Percentiles rank a stretch among this genome's conserved stretches.
phyloP scores from a whole-genome alignment of 169 alveolate species.

The Eimeria necatrix region DNA sequence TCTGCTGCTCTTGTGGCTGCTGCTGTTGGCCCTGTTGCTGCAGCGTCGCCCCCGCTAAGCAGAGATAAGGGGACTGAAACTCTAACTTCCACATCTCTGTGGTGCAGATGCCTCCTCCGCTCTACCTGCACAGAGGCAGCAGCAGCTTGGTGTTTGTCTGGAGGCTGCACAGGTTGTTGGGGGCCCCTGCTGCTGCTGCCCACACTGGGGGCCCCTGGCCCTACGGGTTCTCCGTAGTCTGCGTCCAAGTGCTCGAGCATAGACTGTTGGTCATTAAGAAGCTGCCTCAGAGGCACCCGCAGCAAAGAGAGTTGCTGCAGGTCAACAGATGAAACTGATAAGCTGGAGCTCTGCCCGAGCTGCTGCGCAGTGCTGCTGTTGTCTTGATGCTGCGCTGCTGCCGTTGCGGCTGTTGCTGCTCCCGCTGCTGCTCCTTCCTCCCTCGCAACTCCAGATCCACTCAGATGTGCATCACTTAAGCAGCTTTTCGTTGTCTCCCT shows the following conservation, averaged over 20 bases:
- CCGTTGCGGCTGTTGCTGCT: background rate
- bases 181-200: background rate
- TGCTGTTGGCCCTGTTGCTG: background rate
- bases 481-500: no score
- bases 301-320: background rate
- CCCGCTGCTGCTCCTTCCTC: background rate
- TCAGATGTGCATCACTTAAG: no score
- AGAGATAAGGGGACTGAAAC: background rate
- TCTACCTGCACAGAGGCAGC: background rate
- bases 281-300: conserved; percentile 32
- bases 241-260: conserved; percentile 41
- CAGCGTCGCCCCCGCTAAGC: background rate
- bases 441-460: background rate
- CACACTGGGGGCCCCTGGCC: no score
- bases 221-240: background rate
- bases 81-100: background rate
- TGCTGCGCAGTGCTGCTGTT: conserved; percentile 47
- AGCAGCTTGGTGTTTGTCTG: background rate
- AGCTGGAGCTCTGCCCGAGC: conserved; percentile 39
- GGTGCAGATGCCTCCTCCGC: background rate
- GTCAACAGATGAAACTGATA: conserved; percentile 9
- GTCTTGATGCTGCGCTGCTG: conserved; percentile 11
- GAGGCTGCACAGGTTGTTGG: background rate
- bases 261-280: conserved; percentile 31
- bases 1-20: background rate